Evolutionary conservation across 139 green algal genomes (phyloP), one percentile per base, ranked within the genome.

Genomic region (Deuterostichococcus epilithicus): DNA sequence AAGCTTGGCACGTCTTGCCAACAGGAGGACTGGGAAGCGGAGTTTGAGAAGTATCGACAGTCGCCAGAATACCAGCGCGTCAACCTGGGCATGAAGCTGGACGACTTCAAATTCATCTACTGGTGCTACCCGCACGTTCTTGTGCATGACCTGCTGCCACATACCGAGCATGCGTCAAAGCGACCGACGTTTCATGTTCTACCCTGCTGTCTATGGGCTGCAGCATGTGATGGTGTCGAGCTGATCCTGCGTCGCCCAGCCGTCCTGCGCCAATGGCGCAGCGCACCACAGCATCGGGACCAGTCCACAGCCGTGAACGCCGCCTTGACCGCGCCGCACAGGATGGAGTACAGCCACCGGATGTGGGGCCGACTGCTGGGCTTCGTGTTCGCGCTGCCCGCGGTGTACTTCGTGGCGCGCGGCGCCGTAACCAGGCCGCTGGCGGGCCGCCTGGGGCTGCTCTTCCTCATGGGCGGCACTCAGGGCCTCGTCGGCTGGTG

Each of bases 91-190:
- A 99, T 99, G 92, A 91, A 63, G 13, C 76, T 99, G 30, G 90
- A 97, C 0, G 96, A 99, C 75, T 99, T 99, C 88, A 98, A 99
- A 84, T 97, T 97, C 87, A 99, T 99, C 59, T 99, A 96, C 85
- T 98, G 91, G 89, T 63, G 52, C 42, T n/a, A n/a, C n/a, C n/a
- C n/a, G n/a, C n/a, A n/a, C n/a, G n/a, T n/a, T n/a, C n/a, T n/a
- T n/a, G n/a, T n/a, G n/a, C n/a, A n/a, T n/a, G n/a, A n/a, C n/a
- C n/a, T n/a, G n/a, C n/a, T n/a, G n/a, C n/a, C n/a, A n/a, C n/a
- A n/a, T n/a, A n/a, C n/a, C n/a, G n/a, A n/a, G n/a, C n/a, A n/a
- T n/a, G n/a, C n/a, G n/a, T n/a, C n/a, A n/a, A n/a, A n/a, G n/a
- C n/a, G n/a, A n/a, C n/a, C n/a, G n/a, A n/a, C n/a, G n/a, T n/a